Base-by-base conservation (phyloP, 345 rosid genomes). In the Dipteronia dyeriana region DNA sequence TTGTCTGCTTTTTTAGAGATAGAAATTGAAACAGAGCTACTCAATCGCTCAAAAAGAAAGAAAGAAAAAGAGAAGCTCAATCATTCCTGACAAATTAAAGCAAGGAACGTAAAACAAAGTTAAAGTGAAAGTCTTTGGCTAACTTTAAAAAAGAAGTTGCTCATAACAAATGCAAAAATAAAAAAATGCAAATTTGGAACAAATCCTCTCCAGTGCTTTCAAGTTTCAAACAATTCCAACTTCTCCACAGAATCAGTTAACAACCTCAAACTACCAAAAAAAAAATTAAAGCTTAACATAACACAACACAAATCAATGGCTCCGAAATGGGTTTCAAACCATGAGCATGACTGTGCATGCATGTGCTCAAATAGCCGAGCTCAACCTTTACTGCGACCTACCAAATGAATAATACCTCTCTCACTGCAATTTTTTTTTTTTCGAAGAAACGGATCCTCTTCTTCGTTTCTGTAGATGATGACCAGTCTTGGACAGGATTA, bases 381-480 rank as follows among this genome's bases (percentile, higher is more conserved):
- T 78, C 67, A 70, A 69, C 7, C 71, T 45, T 66, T 78, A 60
- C 68, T 25, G 75, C 59, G 63, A 34, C 71, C 84, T 70, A 66
- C 75, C 26, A 56, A 78, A 82, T 66, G 70, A 82, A 78, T 60
- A 66, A 34, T 4, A 34, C 38, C 38, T 34, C 38, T 20, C 70
- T 75, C 12, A 64, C 61, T 45, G 69, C 76, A 78, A 9, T 9
- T 72, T 68, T 41, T 9, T 72, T 68, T 41, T 20, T 11, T 17
- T 17, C 6, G 10, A 22, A 49, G 11, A 41, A 41, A 41, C 10
- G 11, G 14, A 70, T 31, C 63, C 69, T 57, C 74, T 57, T 57
- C 79, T 82, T 66, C 79, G n/a, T 51, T 60, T 9, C 47, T 65
- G 70, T 54, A 73, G 34, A 65, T 47, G 17, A 20, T 53, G 56